phyloP scores from a whole-genome alignment of 2,329 filamentous ascomycete species.

The Epichloe scottii region DNA sequence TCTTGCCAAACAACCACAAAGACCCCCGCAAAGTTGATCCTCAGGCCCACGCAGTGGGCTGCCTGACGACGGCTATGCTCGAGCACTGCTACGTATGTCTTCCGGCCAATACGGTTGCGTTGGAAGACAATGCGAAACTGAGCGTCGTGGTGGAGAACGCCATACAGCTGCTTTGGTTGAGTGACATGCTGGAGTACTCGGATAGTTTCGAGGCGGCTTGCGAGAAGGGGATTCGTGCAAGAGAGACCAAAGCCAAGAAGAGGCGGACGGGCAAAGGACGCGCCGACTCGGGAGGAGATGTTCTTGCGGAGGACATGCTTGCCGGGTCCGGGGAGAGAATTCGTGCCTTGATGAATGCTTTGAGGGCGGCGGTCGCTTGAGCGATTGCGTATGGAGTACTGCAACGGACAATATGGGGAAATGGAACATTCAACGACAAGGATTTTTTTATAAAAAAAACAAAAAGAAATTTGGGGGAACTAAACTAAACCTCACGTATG shows the following conservation, averaged over 20 bases:
- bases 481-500: background rate
- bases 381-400: no score
- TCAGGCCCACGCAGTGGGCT: conserved; percentile 23
- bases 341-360: conserved; percentile 23
- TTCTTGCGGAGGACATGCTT: conserved; percentile 29
- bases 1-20: conserved; percentile 29
- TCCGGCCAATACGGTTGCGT: conserved; percentile 46
- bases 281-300: conserved; percentile 23
- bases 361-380: conserved; percentile 11
- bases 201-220: conserved; percentile 26
- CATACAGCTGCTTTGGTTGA: conserved; percentile 37
- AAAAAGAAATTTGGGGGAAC: no score
- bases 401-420: no score
- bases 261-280: conserved; percentile 24
- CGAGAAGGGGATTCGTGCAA: conserved; percentile 34
- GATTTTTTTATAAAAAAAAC: no score
- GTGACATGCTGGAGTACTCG: conserved; percentile 23
- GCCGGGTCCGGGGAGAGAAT: conserved; percentile 33
- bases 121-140: conserved; percentile 61
- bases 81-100: conserved; percentile 51
- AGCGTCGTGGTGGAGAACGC: conserved; percentile 56
- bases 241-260: conserved; percentile 33
- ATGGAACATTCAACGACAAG: no score
- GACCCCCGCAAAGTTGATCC: conserved; percentile 27
- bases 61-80: conserved; percentile 33